These are phyloP conservation scores for Gryganskiella cystojenkinii DNA, from an alignment of 192 early-diverging fungal species.

Conservation along the genomic window DNA sequence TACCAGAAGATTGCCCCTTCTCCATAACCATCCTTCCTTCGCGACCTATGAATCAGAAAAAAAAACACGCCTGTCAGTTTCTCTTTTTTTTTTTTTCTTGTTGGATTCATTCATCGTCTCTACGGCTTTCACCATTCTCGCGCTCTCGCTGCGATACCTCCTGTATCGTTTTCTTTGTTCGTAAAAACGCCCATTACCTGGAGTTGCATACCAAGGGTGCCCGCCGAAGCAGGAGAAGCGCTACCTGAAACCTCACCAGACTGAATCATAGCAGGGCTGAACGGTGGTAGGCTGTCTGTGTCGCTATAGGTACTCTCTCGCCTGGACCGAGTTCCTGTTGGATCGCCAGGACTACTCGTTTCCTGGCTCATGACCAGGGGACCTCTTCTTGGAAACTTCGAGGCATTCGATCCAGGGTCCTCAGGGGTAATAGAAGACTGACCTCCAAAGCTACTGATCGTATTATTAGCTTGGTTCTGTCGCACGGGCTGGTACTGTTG, in stretches of 20 bases:
- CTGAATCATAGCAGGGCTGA: not conserved
- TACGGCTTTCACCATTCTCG: no score
- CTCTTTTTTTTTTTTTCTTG: no score
- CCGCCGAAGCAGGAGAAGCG: not conserved
- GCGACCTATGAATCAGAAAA: conserved; percentile 41
- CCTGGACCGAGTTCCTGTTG: conserved; percentile 3
- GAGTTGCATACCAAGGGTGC: not conserved
- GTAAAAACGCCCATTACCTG: no score
- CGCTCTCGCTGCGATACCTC: no score
- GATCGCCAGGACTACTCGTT: not conserved
- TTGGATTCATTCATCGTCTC: no score
- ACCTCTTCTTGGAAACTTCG: conserved; percentile 36
- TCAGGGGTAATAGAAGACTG: not conserved
- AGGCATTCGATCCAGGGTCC: conserved; percentile 14
- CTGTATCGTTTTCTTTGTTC: no score
- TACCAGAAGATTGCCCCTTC: conserved; percentile 59
- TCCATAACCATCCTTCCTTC: conserved; percentile 64
- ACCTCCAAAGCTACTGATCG: not conserved
- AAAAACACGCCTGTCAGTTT: not conserved
- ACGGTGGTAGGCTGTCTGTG: not conserved
- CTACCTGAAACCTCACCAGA: not conserved
- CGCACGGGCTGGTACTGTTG: not conserved
- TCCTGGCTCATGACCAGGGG: conserved; percentile 31
- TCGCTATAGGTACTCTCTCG: conserved; percentile 24
- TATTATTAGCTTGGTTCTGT: not conserved